phyloP scores from a whole-genome alignment of 768 basidiomycete species.

The Boletus coccyginus region DNA sequence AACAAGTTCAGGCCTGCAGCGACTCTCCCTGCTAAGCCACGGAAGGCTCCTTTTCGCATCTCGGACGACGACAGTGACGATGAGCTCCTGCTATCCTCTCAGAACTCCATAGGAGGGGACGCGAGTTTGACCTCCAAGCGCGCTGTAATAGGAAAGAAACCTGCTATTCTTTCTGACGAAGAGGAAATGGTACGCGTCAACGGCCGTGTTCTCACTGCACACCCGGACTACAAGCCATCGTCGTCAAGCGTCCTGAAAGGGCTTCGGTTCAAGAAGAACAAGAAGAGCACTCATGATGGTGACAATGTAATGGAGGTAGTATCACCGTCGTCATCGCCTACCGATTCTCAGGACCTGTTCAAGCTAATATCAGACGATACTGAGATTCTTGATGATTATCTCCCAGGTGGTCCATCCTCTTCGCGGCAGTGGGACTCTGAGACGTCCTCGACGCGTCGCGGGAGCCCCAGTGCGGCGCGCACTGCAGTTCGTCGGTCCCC shows the following conservation, averaged over 20 bases:
- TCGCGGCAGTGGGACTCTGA: background rate
- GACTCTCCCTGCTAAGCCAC: background rate
- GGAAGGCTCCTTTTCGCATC: background rate
- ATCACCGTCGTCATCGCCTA: slow-evolving; percentile 22
- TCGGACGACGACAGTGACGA: slow-evolving; percentile 26
- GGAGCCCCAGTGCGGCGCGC: background rate
- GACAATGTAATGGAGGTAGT: slow-evolving; percentile 3
- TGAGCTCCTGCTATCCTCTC: slow-evolving; percentile 28
- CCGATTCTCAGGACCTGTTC: slow-evolving; percentile 22
- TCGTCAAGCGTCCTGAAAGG: background rate
- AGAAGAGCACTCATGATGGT: slow-evolving; percentile 5
- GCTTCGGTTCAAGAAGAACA: slow-evolving; percentile 38
- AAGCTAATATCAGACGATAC: slow-evolving; percentile 21
- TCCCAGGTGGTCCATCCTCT: background rate
- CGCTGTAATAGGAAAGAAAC: slow-evolving; percentile 9
- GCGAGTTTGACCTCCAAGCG: slow-evolving; percentile 11
- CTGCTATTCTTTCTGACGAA: background rate
- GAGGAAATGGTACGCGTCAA: slow-evolving; percentile 15
- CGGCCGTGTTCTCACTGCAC: slow-evolving; percentile 16
- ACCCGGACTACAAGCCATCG: slow-evolving; percentile 25
- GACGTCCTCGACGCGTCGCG: slow-evolving; percentile 2
- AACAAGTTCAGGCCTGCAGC: slow-evolving; percentile 8
- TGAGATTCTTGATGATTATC: background rate
- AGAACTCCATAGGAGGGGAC: slow-evolving; percentile 14
- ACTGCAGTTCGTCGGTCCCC: background rate